A percentile compares a stretch with the other conserved stretches of the same genome.
These are phyloP conservation scores for Suillus occidentalis DNA, from an alignment of 768 basidiomycete genomes.

Conservation along the genomic window DNA sequence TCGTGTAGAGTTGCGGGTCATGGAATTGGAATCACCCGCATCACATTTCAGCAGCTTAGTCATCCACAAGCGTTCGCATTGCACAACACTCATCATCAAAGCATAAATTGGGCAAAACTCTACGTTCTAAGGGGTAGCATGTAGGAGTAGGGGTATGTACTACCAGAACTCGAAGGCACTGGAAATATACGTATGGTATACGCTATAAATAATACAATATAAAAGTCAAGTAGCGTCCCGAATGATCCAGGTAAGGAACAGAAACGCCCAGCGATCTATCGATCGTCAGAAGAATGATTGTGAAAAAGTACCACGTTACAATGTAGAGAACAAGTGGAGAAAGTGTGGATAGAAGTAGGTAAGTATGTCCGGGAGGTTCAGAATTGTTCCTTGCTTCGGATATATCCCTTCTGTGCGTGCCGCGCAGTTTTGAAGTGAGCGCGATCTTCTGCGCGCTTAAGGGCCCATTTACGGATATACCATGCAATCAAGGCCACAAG, in stretches of 20 bases:
- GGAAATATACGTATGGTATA: background rate
- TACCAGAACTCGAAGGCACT: background rate
- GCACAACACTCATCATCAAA: background rate
- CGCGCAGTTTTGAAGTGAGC: slow-evolving; percentile 25
- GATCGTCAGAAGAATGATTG: background rate
- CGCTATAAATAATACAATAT: background rate
- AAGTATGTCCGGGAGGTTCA: background rate
- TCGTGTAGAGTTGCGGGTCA: slow-evolving; percentile 5
- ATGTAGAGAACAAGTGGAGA: background rate
- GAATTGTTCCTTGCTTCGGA: slow-evolving; percentile 10
- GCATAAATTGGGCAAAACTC: background rate
- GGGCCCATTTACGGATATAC: slow-evolving; percentile 50
- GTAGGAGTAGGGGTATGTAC: background rate
- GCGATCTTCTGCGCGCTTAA: slow-evolving; percentile 32
- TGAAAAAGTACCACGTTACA: background rate
- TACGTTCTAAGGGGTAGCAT: background rate
- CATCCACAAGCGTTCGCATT: background rate
- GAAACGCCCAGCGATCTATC: background rate
- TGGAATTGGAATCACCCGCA: background rate
- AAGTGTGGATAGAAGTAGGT: background rate
- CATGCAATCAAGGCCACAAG: slow-evolving; percentile 41
- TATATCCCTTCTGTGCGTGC: slow-evolving; percentile 18
- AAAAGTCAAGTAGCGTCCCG: background rate
- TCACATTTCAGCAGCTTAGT: slow-evolving; percentile 7
- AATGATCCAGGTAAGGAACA: background rate